Percentiles rank a stretch among this genome's conserved stretches.
These are phyloP conservation scores for Spathaspora hagerdaliae DNA, from an alignment of 805 yeast species.

Conservation along the genomic window DNA sequence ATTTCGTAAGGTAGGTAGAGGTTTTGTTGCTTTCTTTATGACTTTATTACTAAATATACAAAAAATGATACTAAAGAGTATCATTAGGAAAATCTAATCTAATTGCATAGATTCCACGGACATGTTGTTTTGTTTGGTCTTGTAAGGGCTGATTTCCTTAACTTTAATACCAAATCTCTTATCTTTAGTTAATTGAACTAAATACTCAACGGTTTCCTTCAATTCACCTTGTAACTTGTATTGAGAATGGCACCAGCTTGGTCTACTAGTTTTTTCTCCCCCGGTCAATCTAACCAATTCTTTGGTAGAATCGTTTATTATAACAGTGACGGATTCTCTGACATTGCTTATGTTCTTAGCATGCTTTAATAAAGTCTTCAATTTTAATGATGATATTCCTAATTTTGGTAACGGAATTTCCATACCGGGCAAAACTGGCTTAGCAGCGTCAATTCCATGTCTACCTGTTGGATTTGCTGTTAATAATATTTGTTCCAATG, in stretches of 20 bases:
- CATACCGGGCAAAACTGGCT: conserved; percentile 66
- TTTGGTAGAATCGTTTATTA: conserved; percentile 35
- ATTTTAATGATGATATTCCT: conserved; percentile 65
- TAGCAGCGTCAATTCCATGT: conserved; percentile 62
- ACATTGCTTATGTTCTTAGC: conserved; percentile 43
- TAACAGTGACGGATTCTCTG: conserved; percentile 74
- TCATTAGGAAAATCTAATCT: conserved; percentile 4
- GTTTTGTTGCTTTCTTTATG: no score
- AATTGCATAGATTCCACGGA: conserved; percentile 10
- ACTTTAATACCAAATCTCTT: conserved; percentile 64
- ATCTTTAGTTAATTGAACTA: conserved; percentile 61
- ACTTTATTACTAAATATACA: no score
- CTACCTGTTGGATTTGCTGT: conserved; percentile 64
- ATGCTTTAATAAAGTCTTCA: conserved; percentile 51
- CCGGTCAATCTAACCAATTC: conserved; percentile 81
- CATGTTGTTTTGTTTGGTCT: conserved; percentile 6
- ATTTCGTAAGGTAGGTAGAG: no score
- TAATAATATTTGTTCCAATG: conserved; percentile 61
- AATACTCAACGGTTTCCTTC: conserved; percentile 44
- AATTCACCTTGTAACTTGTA: conserved; percentile 54
- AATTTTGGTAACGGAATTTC: conserved; percentile 73
- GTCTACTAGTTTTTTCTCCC: conserved; percentile 61
- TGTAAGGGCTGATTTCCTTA: conserved; percentile 51
- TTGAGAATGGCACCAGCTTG: conserved; percentile 86
- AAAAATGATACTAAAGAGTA: no score